Evolutionary conservation across 768 basidiomycete species (phyloP), one percentile per base, ranked within the genome.

Genomic region (Amanita pallidorosea): DNA sequence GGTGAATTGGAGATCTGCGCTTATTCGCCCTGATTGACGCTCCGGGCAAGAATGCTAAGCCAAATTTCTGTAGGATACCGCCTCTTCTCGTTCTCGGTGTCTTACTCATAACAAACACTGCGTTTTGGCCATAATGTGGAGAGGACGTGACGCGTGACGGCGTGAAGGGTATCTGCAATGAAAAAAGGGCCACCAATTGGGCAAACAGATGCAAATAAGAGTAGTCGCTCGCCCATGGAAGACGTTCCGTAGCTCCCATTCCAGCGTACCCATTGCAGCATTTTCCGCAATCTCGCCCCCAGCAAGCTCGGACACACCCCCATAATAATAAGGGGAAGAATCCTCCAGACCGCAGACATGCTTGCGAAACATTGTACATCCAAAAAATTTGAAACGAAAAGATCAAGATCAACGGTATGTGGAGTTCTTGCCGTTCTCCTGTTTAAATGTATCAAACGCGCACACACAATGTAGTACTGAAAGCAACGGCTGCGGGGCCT

Each of bases 361-460:
- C 72, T 47, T 82, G 85, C 47, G 93, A 96, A 66, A 96, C 93
- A 4, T 74, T 96, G 22, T 97, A 97, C 63, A 86, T 97, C 61
- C 91, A 95, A 70, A 97, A 97, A n/a, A n/a, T n/a, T 68, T 68
- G 96, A 57, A 96, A 97, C 63, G 93, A 97, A 71, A 91, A 87
- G 71, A 85, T 93, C 55, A 89, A 89, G 65, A 73, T 88, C 34
- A 81, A 83, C 50, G 83, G 85, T 84, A 42, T 38, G 58, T 57
- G 52, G 61, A 44, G 11, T 25, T 35, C 44, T 49, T 53, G 37
- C 9, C 51, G 9, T 22, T 37, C 38, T 17, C 1, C 8, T 22
- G 17, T 3, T 38, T 8, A 23, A 7, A 17, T 38, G 47, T 11
- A 23, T 2, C 34, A n/a, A n/a, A 12, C 20, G 9, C 33, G 35